phyloP scores from a whole-genome alignment of 805 yeast genomes.

The Candida nitratophila region DNA sequence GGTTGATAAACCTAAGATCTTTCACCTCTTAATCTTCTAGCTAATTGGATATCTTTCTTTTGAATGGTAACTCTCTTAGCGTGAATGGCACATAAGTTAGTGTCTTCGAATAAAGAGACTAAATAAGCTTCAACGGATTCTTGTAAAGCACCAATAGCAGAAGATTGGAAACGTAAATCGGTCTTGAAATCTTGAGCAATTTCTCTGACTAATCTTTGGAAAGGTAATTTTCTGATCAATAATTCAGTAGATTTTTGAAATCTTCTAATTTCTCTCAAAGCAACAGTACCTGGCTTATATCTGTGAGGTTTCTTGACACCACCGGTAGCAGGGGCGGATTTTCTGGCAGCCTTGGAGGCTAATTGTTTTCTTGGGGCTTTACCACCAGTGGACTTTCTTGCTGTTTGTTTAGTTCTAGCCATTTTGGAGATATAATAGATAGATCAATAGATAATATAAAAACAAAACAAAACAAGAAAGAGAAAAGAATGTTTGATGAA shows the following conservation, averaged over 20 bases:
- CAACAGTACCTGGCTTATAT: slow-evolving; percentile 96
- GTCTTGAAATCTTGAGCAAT: slow-evolving; percentile 92
- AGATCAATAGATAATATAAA: neutral
- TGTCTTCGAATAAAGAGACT: slow-evolving; percentile 93
- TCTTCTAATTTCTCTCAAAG: slow-evolving; percentile 94
- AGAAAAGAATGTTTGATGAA: no score
- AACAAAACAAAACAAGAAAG: neutral
- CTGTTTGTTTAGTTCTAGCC: slow-evolving; percentile 94
- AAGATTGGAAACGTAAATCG: slow-evolving; percentile 92
- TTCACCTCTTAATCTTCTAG: slow-evolving; percentile 97
- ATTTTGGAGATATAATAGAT: slow-evolving; percentile 28
- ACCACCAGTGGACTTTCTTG: slow-evolving; percentile 94
- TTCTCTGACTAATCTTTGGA: slow-evolving; percentile 95
- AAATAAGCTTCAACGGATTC: slow-evolving; percentile 98
- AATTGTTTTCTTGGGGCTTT: slow-evolving; percentile 92
- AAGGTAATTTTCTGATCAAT: slow-evolving; percentile 92
- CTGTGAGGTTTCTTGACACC: slow-evolving; percentile 95
- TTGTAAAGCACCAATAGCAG: slow-evolving; percentile 96
- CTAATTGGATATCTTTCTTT: slow-evolving; percentile 96
- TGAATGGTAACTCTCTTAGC: slow-evolving; percentile 98
- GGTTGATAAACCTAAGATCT: slow-evolving; percentile 50
- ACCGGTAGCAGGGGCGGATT: slow-evolving; percentile 85
- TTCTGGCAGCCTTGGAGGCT: slow-evolving; percentile 91
- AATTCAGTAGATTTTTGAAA: slow-evolving; percentile 95
- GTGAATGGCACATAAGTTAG: slow-evolving; percentile 97